Percentiles rank a stretch among this genome's conserved stretches.
These are phyloP conservation scores for Talinum fruticosum DNA, from an alignment of 148 eudicot genomes.

Conservation along the genomic window DNA sequence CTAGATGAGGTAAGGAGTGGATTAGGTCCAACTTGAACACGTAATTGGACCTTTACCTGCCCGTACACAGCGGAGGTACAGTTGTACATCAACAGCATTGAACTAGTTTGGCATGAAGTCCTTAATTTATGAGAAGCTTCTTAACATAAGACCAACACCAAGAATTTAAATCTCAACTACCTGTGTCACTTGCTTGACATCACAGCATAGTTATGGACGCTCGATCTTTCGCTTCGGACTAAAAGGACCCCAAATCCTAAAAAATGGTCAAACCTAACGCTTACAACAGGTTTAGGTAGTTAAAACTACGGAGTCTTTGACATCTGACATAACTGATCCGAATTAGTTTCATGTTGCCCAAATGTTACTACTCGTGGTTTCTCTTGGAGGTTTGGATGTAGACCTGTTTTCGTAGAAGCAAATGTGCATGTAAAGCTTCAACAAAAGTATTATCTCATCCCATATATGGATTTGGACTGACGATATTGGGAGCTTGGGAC, in stretches of 20 bases:
- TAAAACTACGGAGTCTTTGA: no score
- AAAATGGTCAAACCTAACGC: not conserved
- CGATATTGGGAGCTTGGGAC: no score
- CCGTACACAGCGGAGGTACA: not conserved
- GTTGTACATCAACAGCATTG: not conserved
- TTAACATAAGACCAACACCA: not conserved
- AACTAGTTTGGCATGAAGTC: not conserved
- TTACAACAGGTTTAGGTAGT: not conserved
- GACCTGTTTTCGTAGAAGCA: no score
- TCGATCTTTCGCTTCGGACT: not conserved
- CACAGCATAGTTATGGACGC: not conserved
- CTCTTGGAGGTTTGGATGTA: no score
- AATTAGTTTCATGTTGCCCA: no score
- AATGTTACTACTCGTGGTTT: no score
- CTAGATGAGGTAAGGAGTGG: not conserved
- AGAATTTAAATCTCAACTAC: not conserved
- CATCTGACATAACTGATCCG: no score
- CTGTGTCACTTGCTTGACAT: not conserved
- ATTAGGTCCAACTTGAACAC: not conserved
- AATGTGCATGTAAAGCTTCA: no score
- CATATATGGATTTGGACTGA: no score
- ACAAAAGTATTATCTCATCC: no score
- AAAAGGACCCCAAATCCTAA: not conserved
- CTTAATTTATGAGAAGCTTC: not conserved
- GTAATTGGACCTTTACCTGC: not conserved